Evolutionary conservation across 2,329 filamentous ascomycete genomes (phyloP).

Genomic region (Nemania diffusa): DNA sequence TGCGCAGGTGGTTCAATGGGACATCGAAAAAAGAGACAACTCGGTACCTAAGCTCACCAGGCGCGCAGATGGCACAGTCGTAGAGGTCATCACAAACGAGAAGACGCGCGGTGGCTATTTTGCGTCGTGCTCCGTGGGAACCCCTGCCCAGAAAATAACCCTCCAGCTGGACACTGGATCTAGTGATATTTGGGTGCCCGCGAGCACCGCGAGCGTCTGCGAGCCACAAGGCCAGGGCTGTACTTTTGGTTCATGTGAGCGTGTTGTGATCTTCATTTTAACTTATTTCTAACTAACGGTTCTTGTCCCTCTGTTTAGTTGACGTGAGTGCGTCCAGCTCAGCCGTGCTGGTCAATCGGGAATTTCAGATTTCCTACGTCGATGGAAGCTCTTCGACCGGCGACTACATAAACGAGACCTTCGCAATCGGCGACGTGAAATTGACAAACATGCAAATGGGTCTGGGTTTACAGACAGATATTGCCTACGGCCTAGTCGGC

Average conservation of each 20-base stretch:
- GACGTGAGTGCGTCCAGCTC: slow-evolving; percentile 58
- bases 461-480: slow-evolving; percentile 63
- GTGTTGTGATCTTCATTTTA: not conserved
- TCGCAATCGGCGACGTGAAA: slow-evolving; percentile 63
- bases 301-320: slow-evolving; percentile 51
- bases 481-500: slow-evolving; percentile 68
- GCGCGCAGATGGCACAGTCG: slow-evolving; percentile 54
- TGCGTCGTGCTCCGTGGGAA: slow-evolving; percentile 66
- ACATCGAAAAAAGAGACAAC: slow-evolving; percentile 55
- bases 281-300: slow-evolving; percentile 35
- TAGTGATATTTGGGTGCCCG: slow-evolving; percentile 71
- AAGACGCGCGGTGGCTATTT: slow-evolving; percentile 63
- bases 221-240: slow-evolving; percentile 52
- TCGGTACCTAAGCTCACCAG: slow-evolving; percentile 48
- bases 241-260: slow-evolving; percentile 60
- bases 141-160: slow-evolving; percentile 64
- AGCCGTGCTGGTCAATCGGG: slow-evolving; percentile 54
- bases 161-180: slow-evolving; percentile 73
- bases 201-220: slow-evolving; percentile 54
- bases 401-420: slow-evolving; percentile 68
- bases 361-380: slow-evolving; percentile 70
- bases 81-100: slow-evolving; percentile 59
- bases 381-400: slow-evolving; percentile 67
- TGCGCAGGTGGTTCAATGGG: slow-evolving; percentile 59
- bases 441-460: slow-evolving; percentile 69